These are phyloP conservation scores for Petunia hybrid DNA, from an alignment of 305 asterid species.

Conservation along the genomic window DNA sequence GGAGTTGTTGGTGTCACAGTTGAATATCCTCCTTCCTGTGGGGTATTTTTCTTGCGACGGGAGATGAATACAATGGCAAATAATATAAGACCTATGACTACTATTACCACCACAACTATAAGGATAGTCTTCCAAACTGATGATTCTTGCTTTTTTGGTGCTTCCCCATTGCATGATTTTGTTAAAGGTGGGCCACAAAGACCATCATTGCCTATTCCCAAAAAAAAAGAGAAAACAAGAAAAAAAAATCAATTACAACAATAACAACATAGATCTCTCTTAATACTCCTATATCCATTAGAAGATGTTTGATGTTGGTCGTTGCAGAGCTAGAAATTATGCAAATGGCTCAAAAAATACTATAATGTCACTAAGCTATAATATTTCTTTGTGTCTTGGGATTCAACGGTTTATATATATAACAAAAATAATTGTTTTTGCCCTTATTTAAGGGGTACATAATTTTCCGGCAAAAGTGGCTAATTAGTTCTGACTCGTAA, in stretches of 20 bases:
- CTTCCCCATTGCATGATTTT: constrained; percentile 40
- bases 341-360: too few relatives aligned
- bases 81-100: constrained; percentile 35
- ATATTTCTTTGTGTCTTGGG: too few relatives aligned
- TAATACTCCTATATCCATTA: too few relatives aligned
- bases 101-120: constrained; percentile 45
- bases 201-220: constrained; percentile 59
- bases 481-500: too few relatives aligned
- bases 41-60: constrained; percentile 46
- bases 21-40: constrained; percentile 7
- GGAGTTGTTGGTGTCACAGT: constrained; percentile 1
- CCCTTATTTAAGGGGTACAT: too few relatives aligned
- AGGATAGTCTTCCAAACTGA: constrained; percentile 44
- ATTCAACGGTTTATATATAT: too few relatives aligned
- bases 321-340: too few relatives aligned
- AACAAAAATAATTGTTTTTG: too few relatives aligned
- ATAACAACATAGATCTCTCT: neutral
- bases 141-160: constrained; percentile 32
- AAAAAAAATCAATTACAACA: neutral
- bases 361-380: too few relatives aligned
- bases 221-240: neutral
- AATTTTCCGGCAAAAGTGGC: too few relatives aligned
- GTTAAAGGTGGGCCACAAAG: constrained; percentile 79
- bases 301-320: too few relatives aligned
- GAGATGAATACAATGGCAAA: constrained; percentile 52